Base-by-base conservation (phyloP, 352 stramenopile genomes). In the Elongisporangium senticosum region DNA sequence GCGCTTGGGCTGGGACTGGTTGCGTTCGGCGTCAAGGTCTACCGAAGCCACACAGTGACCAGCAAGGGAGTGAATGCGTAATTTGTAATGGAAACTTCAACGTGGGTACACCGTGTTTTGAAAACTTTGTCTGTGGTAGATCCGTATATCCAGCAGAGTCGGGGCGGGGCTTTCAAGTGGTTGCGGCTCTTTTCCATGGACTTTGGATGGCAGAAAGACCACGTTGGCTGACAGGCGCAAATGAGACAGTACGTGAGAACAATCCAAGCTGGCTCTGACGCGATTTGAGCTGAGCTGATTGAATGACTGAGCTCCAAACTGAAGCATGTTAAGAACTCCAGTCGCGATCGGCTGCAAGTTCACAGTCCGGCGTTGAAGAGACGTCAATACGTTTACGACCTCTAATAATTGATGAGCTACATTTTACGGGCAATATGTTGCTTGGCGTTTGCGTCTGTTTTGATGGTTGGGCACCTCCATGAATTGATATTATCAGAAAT, bases 1-100 rank as follows among this genome's bases (percentile, higher is more conserved):
- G 53, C 85, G 17, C 24, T 75, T 10, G 76, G 79, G 7, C 15
- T 83, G 6, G 70, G 23, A 0, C 55, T 84, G 6, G 51, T 69
- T 2, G 72, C 17, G 15, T 69, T 61, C 10, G 77, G 77, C 5
- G 51, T 85, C 11, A 15, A 17, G 11, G 17, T 10, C 5, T 17
- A 43, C 13, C 33, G 33, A 1, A 43, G 33, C 11, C 33, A 17
- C 33, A 43, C 2, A 10, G 2, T 43, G 33, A 43, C 33, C 33
- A 17, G 13, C 8, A 43, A 43, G 33, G 33, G 33, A 43, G 33
- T 43, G 33, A 43, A 43, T 43, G 33, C 33, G 33, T 43, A 43
- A 17, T 17, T 10, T 13, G 28, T 14, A 39, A 17, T 43, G 7
- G 33, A 3, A 43, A 43, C 13, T 43, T 17, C 33, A 43, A 17